Conservation (phyloP, 2,329 filamentous ascomycete species). For the Hypoxylon sp. region DNA sequence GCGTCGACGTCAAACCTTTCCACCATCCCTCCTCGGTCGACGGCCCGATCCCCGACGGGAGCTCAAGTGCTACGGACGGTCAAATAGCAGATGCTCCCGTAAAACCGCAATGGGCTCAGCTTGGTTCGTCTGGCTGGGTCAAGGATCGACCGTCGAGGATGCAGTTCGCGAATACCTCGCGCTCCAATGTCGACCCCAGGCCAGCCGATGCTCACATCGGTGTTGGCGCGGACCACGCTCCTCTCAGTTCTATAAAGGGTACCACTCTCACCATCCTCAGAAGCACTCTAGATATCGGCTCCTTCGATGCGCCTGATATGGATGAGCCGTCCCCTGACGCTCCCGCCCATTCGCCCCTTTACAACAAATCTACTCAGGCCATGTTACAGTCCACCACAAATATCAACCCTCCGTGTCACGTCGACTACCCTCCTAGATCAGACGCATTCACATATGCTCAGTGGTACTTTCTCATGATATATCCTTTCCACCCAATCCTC, state of each 20-base stretch:
- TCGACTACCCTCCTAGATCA: constrained; percentile 68
- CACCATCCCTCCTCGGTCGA: constrained; percentile 45
- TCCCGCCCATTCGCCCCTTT: constrained; percentile 55
- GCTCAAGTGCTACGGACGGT: constrained; percentile 40
- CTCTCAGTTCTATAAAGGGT: constrained; percentile 76
- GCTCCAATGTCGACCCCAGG: constrained; percentile 49
- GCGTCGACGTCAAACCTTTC: constrained; percentile 66
- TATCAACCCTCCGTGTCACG: constrained; percentile 63
- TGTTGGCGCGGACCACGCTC: constrained; percentile 67
- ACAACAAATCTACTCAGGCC: constrained; percentile 76
- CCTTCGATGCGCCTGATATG: constrained; percentile 72
- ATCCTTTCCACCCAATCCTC: constrained; percentile 77
- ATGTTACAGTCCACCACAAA: constrained; percentile 72
- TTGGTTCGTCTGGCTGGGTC: constrained; percentile 48
- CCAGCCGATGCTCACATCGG: constrained; percentile 72
- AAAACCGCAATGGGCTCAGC: constrained; percentile 49
- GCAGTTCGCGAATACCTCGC: constrained; percentile 38
- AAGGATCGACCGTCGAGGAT: constrained; percentile 40
- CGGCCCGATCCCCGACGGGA: constrained; percentile 39
- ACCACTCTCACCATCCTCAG: constrained; percentile 81
- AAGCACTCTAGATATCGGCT: constrained; percentile 79
- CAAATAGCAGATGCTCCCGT: constrained; percentile 39
- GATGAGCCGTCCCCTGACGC: constrained; percentile 63
- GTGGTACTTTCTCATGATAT: constrained; percentile 78
- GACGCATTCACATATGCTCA: constrained; percentile 74